Percentiles rank a stretch among this genome's conserved stretches.
Evolutionary conservation across 202 grass and related monocot species (phyloP).

Genomic region (Cymbopogon flexuosus): DNA sequence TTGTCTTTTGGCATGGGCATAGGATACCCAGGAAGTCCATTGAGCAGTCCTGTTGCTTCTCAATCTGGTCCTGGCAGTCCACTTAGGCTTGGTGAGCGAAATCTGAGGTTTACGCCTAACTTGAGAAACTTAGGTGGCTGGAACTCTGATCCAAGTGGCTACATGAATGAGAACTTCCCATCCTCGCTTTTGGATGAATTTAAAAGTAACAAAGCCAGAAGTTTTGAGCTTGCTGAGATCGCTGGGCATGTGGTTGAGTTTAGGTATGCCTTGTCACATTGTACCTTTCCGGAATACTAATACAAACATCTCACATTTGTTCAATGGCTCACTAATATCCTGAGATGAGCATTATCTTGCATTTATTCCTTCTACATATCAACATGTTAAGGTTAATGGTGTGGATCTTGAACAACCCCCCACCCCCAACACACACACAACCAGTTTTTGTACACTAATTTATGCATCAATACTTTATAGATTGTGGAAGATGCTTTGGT

Average conservation of each 20-base stretch:
- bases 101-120: constrained; percentile 57
- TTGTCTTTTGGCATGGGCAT: constrained; percentile 49
- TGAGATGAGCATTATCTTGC: not conserved
- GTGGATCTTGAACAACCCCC: not conserved
- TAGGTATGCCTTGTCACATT: constrained; percentile 47
- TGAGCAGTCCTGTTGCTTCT: constrained; percentile 60
- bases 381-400: not conserved
- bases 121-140: constrained; percentile 64
- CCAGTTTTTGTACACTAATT: not conserved
- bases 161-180: constrained; percentile 57
- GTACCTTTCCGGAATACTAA: not conserved
- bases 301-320: not conserved
- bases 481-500: constrained; percentile 15
- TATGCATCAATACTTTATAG: not conserved
- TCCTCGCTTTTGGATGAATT: constrained; percentile 93
- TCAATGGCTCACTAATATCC: not conserved
- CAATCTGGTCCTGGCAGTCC: constrained; percentile 60
- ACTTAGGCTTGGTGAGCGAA: constrained; percentile 60
- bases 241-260: constrained; percentile 86
- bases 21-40: constrained; percentile 65
- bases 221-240: constrained; percentile 95
- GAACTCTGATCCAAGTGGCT: constrained; percentile 53
- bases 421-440: too few species aligned
- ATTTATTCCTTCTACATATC: constrained; percentile 17
- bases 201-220: constrained; percentile 85